These are phyloP conservation scores for Xerocomellus intermedius DNA, from an alignment of 768 basidiomycete species.

Conservation along the genomic window DNA sequence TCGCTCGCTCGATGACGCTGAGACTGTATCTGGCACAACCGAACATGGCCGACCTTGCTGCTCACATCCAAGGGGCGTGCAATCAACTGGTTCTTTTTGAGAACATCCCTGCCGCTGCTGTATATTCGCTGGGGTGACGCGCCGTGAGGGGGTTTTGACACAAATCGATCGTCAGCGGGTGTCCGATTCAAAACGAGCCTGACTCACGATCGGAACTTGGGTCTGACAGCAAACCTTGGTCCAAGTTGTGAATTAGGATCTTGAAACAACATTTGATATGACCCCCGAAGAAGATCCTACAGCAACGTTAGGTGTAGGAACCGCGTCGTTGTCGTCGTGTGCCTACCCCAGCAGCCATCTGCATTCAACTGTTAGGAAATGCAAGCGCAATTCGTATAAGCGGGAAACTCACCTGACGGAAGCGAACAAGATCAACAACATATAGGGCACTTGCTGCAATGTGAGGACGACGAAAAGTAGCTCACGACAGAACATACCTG, in stretches of 20 bases:
- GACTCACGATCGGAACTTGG: constrained; percentile 87
- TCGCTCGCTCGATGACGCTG: too few species aligned
- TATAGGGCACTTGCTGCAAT: constrained; percentile 73
- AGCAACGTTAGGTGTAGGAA: background rate
- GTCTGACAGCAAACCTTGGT: constrained; percentile 79
- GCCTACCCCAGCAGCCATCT: constrained; percentile 61
- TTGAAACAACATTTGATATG: constrained; percentile 91
- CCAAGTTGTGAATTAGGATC: constrained; percentile 94
- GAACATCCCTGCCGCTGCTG: too few species aligned
- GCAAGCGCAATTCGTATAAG: background rate
- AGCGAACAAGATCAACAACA: constrained; percentile 91
- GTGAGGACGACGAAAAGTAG: constrained; percentile 6
- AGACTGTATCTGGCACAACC: too few species aligned
- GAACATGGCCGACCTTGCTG: too few species aligned
- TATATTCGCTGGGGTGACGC: constrained; percentile 26
- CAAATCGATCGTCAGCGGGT: constrained; percentile 67
- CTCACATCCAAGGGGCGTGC: too few species aligned
- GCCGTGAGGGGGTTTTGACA: constrained; percentile 97
- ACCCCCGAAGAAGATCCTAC: constrained; percentile 84
- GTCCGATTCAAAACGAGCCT: background rate
- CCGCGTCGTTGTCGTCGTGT: background rate
- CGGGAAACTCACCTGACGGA: constrained; percentile 67
- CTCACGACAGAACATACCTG: constrained; percentile 51
- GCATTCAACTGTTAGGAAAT: background rate
- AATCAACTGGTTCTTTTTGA: too few species aligned